Percentiles rank a stretch among this genome's conserved stretches.
Evolutionary conservation across 2,329 filamentous ascomycete genomes (phyloP).

Genomic region (Fusarium heterosporum): DNA sequence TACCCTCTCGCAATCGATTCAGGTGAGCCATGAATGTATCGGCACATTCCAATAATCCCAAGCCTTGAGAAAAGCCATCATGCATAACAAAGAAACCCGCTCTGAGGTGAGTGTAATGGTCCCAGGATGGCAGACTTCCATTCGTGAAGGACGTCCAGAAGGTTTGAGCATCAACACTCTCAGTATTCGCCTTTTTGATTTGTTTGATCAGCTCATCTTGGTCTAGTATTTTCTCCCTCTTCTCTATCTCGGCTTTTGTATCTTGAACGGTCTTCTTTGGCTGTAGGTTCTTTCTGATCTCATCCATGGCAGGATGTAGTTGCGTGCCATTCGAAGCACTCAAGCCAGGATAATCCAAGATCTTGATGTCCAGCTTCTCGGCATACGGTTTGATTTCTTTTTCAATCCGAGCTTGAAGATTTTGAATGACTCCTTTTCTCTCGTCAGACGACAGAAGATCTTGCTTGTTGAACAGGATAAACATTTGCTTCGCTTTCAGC

Average conservation of each 20-base stretch:
- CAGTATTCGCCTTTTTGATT: conserved; percentile 17
- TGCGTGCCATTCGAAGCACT: conserved; percentile 33
- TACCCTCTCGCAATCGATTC: conserved; percentile 39
- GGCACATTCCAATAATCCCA: conserved; percentile 46
- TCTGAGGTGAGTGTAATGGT: conserved; percentile 51
- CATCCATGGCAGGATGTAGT: conserved; percentile 24
- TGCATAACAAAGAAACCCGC: conserved; percentile 50
- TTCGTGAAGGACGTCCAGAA: conserved; percentile 49
- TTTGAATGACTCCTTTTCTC: conserved; percentile 30
- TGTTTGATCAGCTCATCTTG: conserved; percentile 30
- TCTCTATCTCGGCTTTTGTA: conserved; percentile 9
- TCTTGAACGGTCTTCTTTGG: background rate
- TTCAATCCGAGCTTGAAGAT: conserved; percentile 19
- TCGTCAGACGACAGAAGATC: conserved; percentile 42
- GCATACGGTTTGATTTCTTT: conserved; percentile 25
- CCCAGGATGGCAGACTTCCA: conserved; percentile 48
- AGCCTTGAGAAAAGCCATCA: conserved; percentile 41
- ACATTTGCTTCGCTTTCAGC: conserved; percentile 41
- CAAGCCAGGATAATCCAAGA: conserved; percentile 44
- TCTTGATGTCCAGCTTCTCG: conserved; percentile 21
- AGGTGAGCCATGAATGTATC: conserved; percentile 49
- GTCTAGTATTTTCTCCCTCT: conserved; percentile 22
- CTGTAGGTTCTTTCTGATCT: conserved; percentile 32
- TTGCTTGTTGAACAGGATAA: conserved; percentile 51
- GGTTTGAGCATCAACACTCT: conserved; percentile 8